Evolutionary conservation across 371 early-diverging fungal species (phyloP).

Genomic region (Furculomyces boomerangus): DNA sequence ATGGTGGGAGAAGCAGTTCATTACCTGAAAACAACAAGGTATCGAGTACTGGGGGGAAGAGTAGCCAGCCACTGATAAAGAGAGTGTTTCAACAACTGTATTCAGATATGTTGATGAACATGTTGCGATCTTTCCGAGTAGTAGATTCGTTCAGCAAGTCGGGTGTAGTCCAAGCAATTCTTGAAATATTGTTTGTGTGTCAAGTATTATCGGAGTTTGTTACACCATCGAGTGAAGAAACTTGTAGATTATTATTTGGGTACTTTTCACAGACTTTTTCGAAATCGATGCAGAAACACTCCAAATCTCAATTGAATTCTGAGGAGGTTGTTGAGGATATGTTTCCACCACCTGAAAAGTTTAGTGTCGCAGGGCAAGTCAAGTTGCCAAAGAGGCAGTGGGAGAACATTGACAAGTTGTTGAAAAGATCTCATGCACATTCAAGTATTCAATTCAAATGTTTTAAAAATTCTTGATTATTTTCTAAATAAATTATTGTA

Average conservation of each 20-base stretch:
- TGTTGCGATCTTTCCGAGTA: constrained; percentile 52
- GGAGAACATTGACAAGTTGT: not conserved
- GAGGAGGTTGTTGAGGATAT: not conserved
- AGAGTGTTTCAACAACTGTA: constrained; percentile 54
- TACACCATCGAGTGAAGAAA: constrained; percentile 14
- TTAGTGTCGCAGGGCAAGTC: not conserved
- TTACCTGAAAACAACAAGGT: not conserved
- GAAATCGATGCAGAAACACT: not conserved
- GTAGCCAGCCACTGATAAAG: constrained; percentile 46
- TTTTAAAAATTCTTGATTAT: too few relatives aligned
- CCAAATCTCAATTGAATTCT: not conserved
- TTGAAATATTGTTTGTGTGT: constrained; percentile 17
- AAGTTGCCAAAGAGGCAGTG: not conserved
- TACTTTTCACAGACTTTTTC: constrained; percentile 13
- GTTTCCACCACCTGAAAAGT: not conserved
- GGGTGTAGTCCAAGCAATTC: constrained; percentile 64
- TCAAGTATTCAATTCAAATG: constrained; percentile 2
- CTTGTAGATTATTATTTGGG: constrained; percentile 13
- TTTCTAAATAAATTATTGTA: too few relatives aligned
- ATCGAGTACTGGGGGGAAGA: not conserved
- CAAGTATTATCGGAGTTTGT: constrained; percentile 17
- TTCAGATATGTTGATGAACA: constrained; percentile 48
- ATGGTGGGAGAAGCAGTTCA: not conserved
- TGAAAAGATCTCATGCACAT: not conserved
- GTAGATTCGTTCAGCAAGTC: constrained; percentile 72